Conservation (phyloP, 2,329 filamentous ascomycete species). For the Aspergillus bombycis region DNA sequence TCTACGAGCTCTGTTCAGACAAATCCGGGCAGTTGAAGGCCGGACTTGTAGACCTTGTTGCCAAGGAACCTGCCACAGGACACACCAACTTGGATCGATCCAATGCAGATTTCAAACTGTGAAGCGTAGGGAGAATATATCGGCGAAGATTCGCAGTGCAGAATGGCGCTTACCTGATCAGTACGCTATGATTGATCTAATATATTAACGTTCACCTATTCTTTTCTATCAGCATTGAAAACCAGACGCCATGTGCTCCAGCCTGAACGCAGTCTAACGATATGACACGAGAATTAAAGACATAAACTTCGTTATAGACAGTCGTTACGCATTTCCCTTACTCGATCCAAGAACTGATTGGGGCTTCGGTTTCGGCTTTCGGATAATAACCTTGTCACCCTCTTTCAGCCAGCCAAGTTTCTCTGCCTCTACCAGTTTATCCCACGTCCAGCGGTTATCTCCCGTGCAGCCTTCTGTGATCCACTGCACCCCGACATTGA, state of each 20-base stretch:
- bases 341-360: conserved; percentile 23
- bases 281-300: conserved; percentile 5
- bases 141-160: neutral
- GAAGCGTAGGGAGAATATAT: neutral
- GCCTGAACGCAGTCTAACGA: conserved; percentile 21
- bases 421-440: conserved; percentile 66
- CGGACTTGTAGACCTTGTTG: conserved; percentile 70
- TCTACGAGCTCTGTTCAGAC: conserved; percentile 91
- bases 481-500: conserved; percentile 74
- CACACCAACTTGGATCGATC: conserved; percentile 69
- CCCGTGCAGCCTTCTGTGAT: conserved; percentile 59
- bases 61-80: conserved; percentile 58
- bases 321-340: conserved; percentile 18
- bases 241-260: conserved; percentile 18
- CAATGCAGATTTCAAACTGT: conserved; percentile 78
- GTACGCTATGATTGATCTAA: neutral
- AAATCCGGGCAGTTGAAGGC: conserved; percentile 70
- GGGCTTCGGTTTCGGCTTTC: conserved; percentile 50
- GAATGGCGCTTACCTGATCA: neutral
- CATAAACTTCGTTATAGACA: neutral
- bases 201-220: neutral
- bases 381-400: conserved; percentile 74
- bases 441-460: conserved; percentile 63
- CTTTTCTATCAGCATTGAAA: conserved; percentile 2
- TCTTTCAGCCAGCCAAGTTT: conserved; percentile 85